Conservation (phyloP, 495 filamentous ascomycete species). For the Pyrenula massariospora region DNA sequence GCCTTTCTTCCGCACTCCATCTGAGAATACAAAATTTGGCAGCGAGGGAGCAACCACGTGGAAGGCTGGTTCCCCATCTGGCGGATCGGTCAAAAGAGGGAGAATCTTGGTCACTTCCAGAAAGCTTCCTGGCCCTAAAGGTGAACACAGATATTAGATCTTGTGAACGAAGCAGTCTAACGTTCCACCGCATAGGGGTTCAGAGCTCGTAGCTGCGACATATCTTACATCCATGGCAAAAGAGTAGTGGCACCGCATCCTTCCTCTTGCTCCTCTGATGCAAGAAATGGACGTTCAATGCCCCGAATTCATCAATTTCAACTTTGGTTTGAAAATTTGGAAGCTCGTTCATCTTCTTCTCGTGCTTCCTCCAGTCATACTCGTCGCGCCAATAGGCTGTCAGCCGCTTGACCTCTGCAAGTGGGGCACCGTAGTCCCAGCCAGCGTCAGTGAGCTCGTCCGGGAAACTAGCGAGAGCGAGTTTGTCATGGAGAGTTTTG, state of each 20-base stretch:
- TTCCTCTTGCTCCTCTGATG: conserved; percentile 22
- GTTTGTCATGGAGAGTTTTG: conserved; percentile 23
- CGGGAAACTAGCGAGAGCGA: conserved; percentile 22
- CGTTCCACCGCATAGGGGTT: no score
- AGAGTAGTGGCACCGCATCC: conserved; percentile 47
- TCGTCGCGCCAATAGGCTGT: conserved; percentile 23
- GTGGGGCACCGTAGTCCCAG: conserved; percentile 28
- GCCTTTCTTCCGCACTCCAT: conserved; percentile 22
- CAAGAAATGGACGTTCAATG: conserved; percentile 32
- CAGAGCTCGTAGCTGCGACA: no score
- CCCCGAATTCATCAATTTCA: conserved; percentile 27
- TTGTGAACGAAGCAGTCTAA: no score
- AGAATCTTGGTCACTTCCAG: conserved; percentile 54
- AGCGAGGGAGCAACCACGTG: conserved; percentile 59
- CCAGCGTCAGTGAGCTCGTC: conserved; percentile 25
- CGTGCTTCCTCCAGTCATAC: conserved; percentile 30
- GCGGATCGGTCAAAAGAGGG: conserved; percentile 26
- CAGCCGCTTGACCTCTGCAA: conserved; percentile 24
- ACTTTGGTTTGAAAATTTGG: conserved; percentile 29
- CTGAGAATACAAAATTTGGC: conserved; percentile 61
- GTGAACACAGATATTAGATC: no score
- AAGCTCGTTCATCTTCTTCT: conserved; percentile 28
- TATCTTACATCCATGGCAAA: conserved; percentile 46
- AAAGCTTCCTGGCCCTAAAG: conserved; percentile 57
- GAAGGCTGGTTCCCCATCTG: conserved; percentile 41